Percentiles rank a stretch among this genome's conserved stretches.
Evolutionary conservation across 176 grass and related monocot genomes (phyloP).

Genomic region (Aegilops bicornis): DNA sequence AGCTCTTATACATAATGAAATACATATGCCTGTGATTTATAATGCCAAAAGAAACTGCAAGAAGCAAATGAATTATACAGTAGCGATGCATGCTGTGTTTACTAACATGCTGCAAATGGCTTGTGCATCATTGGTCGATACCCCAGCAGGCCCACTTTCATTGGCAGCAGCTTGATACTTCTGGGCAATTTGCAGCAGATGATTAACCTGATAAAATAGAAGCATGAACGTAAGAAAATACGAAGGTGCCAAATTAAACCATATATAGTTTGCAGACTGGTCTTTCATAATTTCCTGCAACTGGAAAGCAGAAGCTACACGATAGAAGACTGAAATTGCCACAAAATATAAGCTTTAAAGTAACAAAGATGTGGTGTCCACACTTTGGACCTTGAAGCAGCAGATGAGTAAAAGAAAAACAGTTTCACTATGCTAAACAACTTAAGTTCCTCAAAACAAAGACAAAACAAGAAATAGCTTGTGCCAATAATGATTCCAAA

Average conservation of each 20-base stretch:
- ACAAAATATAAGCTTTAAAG: not conserved
- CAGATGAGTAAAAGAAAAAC: not conserved
- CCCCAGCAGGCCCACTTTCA: slow-evolving; percentile 60
- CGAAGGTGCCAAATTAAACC: not conserved
- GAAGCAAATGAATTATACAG: not conserved
- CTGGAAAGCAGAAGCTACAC: not conserved
- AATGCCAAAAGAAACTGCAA: slow-evolving; percentile 1
- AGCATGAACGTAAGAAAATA: not conserved
- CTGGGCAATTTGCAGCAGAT: slow-evolving; percentile 85
- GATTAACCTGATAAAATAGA: slow-evolving; percentile 62
- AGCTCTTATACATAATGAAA: not conserved
- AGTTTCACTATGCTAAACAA: not conserved
- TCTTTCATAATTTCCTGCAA: not conserved
- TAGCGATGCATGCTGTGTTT: not conserved
- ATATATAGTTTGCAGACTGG: not conserved
- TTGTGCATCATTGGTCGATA: slow-evolving; percentile 73
- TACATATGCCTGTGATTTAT: slow-evolving; percentile 5
- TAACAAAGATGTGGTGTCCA: not conserved
- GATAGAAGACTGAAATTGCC: not conserved
- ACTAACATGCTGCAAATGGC: slow-evolving; percentile 85
- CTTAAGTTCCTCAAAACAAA: slow-evolving; percentile 13
- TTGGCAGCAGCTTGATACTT: slow-evolving; percentile 68
- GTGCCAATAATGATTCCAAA: not conserved
- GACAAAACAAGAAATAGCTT: not conserved
- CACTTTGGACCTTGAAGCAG: not conserved